Base-by-base conservation (phyloP, 2,329 filamentous ascomycete genomes). In the Penicillium palitans region DNA sequence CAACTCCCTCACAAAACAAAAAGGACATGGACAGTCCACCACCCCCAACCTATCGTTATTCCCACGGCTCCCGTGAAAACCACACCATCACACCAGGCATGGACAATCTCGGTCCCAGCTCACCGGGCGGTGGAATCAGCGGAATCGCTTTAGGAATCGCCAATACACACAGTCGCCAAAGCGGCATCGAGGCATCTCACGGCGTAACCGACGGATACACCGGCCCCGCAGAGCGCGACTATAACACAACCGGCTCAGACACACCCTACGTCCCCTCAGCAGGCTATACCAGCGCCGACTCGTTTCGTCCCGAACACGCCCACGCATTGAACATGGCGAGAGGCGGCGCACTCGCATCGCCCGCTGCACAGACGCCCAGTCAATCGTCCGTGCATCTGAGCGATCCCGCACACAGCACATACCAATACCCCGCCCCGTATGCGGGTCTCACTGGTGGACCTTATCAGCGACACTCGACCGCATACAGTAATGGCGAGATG, bases 131-230 rank as follows among this genome's bases (percentile, higher is more conserved):
- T 65, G 88, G 87, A 56, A 86, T 91, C 73, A 81, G 87, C 31
- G 87, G 87, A 55, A 84, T 90, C 59, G 87, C 88, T 40, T 80
- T 87, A 67, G 84, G 79, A 55, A 84, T 89, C 49, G 87, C 88
- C 50, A 86, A 88, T 66, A 81, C 80, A 52, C 84, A 87, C 74
- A 80, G 84, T 61, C 79, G 86, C 61, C 83, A 88, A 65, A 88
- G 86, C 73, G 88, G 87, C 25, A 66, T 87, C 59, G 84, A 88
- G 55, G 86, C 87, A 47, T 80, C 86, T 72, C 79, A 81, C 68
- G 78, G 70, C 40, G 66, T 74, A 44, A 61, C 75, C 24, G 59
- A 65, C 60, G 57, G 57, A 45, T 70, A 68, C 54, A 62, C 66
- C 44, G 68, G 68, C 8, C 72, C 74, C 17, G 65, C 70, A n/a